phyloP scores from a whole-genome alignment of 1,284 basidiomycete genomes.

The Ganoderma leucocontextum region DNA sequence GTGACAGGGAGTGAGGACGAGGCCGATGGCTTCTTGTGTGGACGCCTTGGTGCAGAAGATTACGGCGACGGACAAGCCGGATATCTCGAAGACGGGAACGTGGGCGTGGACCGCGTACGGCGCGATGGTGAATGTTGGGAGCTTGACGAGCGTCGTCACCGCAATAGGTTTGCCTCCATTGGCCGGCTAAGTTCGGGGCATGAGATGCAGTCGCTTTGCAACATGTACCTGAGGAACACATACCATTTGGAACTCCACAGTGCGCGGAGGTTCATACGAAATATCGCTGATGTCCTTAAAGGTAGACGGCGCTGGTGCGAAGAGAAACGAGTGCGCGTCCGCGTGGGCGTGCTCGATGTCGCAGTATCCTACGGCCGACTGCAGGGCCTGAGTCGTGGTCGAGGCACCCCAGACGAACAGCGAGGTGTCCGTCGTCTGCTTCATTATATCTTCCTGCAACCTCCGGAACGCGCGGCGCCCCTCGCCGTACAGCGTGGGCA shows the following conservation, averaged over 20 bases:
- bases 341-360: not conserved
- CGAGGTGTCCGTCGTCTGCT: constrained; percentile 1
- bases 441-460: constrained; percentile 10
- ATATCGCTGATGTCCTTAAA: not conserved
- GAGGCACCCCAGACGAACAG: constrained; percentile 9
- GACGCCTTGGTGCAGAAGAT: constrained; percentile 2
- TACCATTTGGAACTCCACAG: not conserved
- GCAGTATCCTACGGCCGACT: not conserved
- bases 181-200: not conserved
- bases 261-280: not conserved
- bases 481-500: constrained; percentile 8
- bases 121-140: constrained; percentile 1
- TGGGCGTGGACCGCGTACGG: constrained; percentile 2
- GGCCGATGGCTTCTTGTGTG: not conserved
- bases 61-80: not conserved
- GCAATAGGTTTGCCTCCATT: not conserved
- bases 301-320: not conserved
- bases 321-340: not conserved
- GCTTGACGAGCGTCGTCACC: not conserved
- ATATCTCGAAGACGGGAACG: not conserved
- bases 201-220: not conserved
- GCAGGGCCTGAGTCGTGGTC: not conserved
- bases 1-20: constrained; percentile 5
- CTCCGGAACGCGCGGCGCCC: constrained; percentile 7
- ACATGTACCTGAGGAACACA: not conserved